A percentile compares a stretch with the other conserved stretches of the same genome.
Conservation (phyloP, 768 basidiomycete genomes). For the Tylopilus subfusipes region DNA sequence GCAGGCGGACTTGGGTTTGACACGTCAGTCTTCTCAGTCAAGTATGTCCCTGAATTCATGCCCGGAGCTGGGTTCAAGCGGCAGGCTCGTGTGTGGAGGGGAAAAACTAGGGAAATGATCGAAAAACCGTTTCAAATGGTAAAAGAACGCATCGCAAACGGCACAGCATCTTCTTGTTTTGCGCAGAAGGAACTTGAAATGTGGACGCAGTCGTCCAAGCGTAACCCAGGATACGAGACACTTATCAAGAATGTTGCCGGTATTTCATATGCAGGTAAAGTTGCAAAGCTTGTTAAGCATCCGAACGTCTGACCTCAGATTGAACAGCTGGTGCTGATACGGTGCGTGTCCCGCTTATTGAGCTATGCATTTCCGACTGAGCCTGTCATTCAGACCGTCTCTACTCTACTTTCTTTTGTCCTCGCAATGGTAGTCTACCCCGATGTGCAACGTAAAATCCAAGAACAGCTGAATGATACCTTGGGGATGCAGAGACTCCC, state of each 20-base stretch:
- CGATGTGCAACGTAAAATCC: slow-evolving; percentile 44
- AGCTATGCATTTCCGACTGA: slow-evolving; percentile 24
- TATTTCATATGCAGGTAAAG: slow-evolving; percentile 45
- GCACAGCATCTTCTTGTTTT: slow-evolving; percentile 39
- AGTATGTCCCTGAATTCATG: slow-evolving; percentile 47
- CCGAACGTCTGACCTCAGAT: slow-evolving; percentile 2
- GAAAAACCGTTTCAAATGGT: slow-evolving; percentile 40
- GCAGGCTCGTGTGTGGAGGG: slow-evolving; percentile 42
- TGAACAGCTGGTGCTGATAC: slow-evolving; percentile 25
- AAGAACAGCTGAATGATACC: slow-evolving; percentile 49
- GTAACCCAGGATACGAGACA: slow-evolving; percentile 37
- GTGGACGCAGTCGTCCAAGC: slow-evolving; percentile 24
- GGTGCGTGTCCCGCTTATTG: slow-evolving; percentile 18
- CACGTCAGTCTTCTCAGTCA: slow-evolving; percentile 26
- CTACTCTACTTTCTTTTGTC: slow-evolving; percentile 46
- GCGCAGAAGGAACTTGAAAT: slow-evolving; percentile 39
- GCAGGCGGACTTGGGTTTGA: neutral
- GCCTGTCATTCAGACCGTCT: slow-evolving; percentile 40
- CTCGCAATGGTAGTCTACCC: slow-evolving; percentile 56
- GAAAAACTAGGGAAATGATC: slow-evolving; percentile 30
- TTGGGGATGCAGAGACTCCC: slow-evolving; percentile 46
- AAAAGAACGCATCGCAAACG: slow-evolving; percentile 42
- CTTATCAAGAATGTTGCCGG: slow-evolving; percentile 50
- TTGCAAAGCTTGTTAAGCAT: neutral
- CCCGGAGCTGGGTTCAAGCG: slow-evolving; percentile 49